These are phyloP conservation scores for Zygosaccharomyces pseudobailii DNA, from an alignment of 1,139 yeast genomes.

Conservation along the genomic window DNA sequence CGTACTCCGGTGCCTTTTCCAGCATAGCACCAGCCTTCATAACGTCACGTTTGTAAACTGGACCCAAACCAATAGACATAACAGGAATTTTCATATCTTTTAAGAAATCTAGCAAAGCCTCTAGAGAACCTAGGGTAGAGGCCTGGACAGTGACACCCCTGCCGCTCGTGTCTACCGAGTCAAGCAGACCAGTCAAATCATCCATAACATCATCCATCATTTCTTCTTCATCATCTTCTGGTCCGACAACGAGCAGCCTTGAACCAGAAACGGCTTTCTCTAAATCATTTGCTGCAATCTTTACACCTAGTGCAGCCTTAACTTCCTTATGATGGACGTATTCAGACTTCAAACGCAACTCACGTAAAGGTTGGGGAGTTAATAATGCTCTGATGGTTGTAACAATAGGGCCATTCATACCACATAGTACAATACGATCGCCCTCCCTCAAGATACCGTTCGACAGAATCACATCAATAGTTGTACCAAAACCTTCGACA, in stretches of 20 bases:
- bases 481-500: constrained; percentile 97
- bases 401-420: constrained; percentile 98
- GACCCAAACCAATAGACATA: constrained; percentile 96
- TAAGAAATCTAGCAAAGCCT: constrained; percentile 93
- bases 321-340: constrained; percentile 95
- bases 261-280: constrained; percentile 99
- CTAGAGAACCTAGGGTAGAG: constrained; percentile 94
- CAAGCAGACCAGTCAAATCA: constrained; percentile 89
- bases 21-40: constrained; percentile 97
- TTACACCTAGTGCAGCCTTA: constrained; percentile 98
- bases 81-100: constrained; percentile 99
- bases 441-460: constrained; percentile 94
- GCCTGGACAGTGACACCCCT: constrained; percentile 98
- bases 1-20: constrained; percentile 91
- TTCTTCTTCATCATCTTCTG: constrained; percentile 96
- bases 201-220: constrained; percentile 98
- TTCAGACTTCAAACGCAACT: constrained; percentile 89
- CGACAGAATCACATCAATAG: constrained; percentile 93
- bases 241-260: constrained; percentile 88
- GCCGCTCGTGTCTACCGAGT: constrained; percentile 91
- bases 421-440: constrained; percentile 91
- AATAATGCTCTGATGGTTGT: constrained; percentile 91
- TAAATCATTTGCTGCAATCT: constrained; percentile 94
- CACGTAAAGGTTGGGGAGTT: constrained; percentile 97
- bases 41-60: constrained; percentile 95